Conservation (phyloP, 495 filamentous ascomycete genomes). For the Bacidia gigantensis region DNA sequence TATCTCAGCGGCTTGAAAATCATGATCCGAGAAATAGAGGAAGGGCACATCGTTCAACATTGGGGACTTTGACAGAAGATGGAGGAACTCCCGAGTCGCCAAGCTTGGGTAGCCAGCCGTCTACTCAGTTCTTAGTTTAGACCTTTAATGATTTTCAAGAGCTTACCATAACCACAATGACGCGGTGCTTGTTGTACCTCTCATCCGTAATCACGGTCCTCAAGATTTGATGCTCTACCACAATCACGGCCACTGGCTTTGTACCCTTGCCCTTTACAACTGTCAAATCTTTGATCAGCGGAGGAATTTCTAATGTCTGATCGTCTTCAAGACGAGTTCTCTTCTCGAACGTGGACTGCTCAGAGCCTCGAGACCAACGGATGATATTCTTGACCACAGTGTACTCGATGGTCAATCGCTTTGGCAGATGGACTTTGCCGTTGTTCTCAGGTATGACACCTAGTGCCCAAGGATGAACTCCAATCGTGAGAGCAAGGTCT, state of each 20-base stretch:
- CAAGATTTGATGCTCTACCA: constrained; percentile 7
- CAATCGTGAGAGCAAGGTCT: constrained; percentile 8
- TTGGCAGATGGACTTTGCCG: constrained; percentile 3
- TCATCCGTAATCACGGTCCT: background rate
- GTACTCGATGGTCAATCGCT: background rate
- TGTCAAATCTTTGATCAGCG: background rate
- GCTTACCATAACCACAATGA: constrained; percentile 3
- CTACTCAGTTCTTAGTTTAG: background rate
- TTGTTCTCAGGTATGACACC: constrained; percentile 2
- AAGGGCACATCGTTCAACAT: background rate
- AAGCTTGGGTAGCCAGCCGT: constrained; percentile 5
- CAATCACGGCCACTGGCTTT: constrained; percentile 1
- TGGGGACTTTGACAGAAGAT: constrained; percentile 1
- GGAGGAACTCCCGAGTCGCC: constrained; percentile 8
- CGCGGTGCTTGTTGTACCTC: background rate
- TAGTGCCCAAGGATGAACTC: constrained; percentile 9
- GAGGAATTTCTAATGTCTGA: background rate
- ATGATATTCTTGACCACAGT: constrained; percentile 1
- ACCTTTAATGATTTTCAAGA: background rate
- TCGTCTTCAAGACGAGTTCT: background rate
- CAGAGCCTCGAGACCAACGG: background rate
- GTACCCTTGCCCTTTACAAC: background rate
- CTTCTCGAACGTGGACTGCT: background rate
- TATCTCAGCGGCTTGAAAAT: constrained; percentile 8
- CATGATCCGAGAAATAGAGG: constrained; percentile 7